Percentiles rank a stretch among this genome's conserved stretches.
phyloP scores from a whole-genome alignment of 345 rosid genomes.

The Populus alba region DNA sequence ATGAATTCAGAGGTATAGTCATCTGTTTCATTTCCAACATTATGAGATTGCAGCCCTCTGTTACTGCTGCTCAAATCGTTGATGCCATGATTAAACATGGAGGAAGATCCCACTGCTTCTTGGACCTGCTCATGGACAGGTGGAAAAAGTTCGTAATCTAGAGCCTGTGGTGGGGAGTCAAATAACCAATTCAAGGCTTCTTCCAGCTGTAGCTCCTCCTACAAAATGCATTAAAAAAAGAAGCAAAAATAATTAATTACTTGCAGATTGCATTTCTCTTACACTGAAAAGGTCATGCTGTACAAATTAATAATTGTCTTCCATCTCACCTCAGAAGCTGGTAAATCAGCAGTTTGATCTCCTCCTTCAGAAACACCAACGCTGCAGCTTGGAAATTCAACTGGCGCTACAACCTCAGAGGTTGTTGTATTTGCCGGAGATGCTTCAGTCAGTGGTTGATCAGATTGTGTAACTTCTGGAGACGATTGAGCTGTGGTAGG shows the following conservation, averaged over 20 bases:
- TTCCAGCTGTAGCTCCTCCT: conserved; percentile 27
- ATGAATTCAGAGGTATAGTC: conserved; percentile 37
- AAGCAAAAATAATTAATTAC: not conserved
- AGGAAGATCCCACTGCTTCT: conserved; percentile 36
- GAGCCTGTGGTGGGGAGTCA: conserved; percentile 24
- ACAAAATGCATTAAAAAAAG: conserved; percentile 2
- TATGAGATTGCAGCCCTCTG: conserved; percentile 21
- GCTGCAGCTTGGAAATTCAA: conserved; percentile 15
- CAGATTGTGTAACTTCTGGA: conserved; percentile 24
- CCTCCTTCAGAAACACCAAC: conserved; percentile 10
- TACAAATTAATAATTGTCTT: not conserved
- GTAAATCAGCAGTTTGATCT: conserved; percentile 20
- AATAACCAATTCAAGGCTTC: conserved; percentile 26
- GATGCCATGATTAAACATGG: conserved; percentile 21
- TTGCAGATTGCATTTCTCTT: not conserved
- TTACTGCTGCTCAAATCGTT: conserved; percentile 8
- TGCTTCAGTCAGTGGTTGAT: conserved; percentile 22
- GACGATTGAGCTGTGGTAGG: conserved; percentile 32
- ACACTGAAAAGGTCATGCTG: not conserved
- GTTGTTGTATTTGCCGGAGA: conserved; percentile 15
- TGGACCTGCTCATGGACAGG: conserved; percentile 45
- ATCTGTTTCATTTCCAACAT: conserved; percentile 36
- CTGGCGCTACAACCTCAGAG: not conserved
- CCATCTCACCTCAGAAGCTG: conserved; percentile 34
- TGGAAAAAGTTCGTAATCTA: conserved; percentile 38